Conservation (phyloP, 2,329 filamentous ascomycete genomes). For the Xylariaceae sp. region DNA sequence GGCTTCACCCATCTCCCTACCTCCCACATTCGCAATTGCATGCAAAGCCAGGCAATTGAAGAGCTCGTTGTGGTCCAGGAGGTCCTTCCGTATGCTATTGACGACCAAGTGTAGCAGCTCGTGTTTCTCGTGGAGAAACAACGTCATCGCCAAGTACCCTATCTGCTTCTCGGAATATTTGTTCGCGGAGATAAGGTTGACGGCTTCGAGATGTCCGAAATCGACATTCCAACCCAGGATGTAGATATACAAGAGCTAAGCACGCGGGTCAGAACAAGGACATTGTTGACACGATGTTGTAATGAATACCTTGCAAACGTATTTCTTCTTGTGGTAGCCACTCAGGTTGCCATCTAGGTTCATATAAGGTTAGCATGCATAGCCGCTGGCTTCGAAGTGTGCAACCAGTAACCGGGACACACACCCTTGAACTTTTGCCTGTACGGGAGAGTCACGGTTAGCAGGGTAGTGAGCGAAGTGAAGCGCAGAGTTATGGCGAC, state of each 20-base stretch:
- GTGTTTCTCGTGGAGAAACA: conserved; percentile 96
- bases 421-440: conserved; percentile 90
- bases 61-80: conserved; percentile 91
- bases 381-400: neutral
- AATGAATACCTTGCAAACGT: conserved; percentile 83
- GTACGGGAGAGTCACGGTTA: conserved; percentile 20
- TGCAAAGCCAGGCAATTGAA: conserved; percentile 96
- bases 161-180: conserved; percentile 99
- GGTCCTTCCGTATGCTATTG: conserved; percentile 96
- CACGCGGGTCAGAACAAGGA: conserved; percentile 5
- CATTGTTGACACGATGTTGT: conserved; percentile 1
- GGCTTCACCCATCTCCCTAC: conserved; percentile 95
- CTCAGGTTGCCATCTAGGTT: conserved; percentile 73
- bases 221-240: conserved; percentile 99
- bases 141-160: conserved; percentile 92
- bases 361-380: conserved; percentile 24
- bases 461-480: conserved; percentile 2
- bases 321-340: conserved; percentile 99
- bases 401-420: conserved; percentile 24
- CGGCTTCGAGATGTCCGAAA: conserved; percentile 95
- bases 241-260: conserved; percentile 88
- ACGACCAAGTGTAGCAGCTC: conserved; percentile 94
- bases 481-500: neutral
- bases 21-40: conserved; percentile 95
- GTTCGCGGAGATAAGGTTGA: conserved; percentile 92